A percentile compares a stretch with the other conserved stretches of the same genome.
These are phyloP conservation scores for Amaranthus cruentus DNA, from an alignment of 148 eudicot genomes.

Conservation along the genomic window DNA sequence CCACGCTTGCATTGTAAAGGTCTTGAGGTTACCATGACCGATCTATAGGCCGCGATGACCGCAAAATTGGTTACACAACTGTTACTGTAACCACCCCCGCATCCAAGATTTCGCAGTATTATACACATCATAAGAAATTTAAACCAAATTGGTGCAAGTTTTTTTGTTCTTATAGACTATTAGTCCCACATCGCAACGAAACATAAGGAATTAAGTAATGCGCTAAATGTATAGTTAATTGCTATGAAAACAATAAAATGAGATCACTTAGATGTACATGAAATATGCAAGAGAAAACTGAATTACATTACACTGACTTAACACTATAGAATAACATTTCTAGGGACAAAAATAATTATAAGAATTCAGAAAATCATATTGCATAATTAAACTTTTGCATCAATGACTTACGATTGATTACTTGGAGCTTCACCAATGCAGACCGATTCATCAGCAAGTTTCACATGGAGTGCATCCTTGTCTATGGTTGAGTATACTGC, in stretches of 20 bases:
- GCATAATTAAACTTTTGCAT: not conserved
- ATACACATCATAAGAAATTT: no score
- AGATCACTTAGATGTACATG: not conserved
- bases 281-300: not conserved
- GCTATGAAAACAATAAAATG: not conserved
- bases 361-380: not conserved
- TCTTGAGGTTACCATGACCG: no score
- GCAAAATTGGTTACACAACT: no score
- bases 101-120: no score
- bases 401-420: constrained; percentile 74
- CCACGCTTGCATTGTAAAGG: no score
- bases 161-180: not conserved
- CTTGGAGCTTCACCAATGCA: constrained; percentile 99
- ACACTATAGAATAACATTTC: not conserved
- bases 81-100: no score
- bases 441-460: constrained; percentile 92
- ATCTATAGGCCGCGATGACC: no score
- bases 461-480: constrained; percentile 94
- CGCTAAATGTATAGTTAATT: not conserved
- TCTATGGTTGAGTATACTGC: constrained; percentile 96
- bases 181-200: not conserved
- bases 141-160: not conserved
- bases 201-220: not conserved
- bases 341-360: not conserved
- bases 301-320: not conserved